Percentiles rank a stretch among this genome's conserved stretches.
phyloP scores from a whole-genome alignment of 495 filamentous ascomycete genomes.

The Penicillium macrosclerotiorum region DNA sequence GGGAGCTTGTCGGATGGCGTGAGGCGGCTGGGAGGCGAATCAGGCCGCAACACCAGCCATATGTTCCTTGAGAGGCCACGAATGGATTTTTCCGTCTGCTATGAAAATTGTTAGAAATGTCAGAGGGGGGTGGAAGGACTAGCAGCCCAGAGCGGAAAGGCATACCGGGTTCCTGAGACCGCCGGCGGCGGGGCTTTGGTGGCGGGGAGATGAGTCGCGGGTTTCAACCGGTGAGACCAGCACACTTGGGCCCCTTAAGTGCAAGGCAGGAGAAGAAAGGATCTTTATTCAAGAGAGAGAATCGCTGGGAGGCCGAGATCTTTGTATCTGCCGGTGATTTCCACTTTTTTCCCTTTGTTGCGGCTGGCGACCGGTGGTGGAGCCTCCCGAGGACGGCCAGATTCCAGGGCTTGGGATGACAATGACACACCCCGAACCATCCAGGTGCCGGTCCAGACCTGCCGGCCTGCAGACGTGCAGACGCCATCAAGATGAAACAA shows the following conservation, averaged over 20 bases:
- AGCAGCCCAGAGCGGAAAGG: neutral
- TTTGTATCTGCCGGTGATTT: no score
- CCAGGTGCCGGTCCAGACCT: no score
- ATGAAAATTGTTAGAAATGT: neutral
- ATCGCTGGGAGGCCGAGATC: no score
- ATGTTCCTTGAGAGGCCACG: no score
- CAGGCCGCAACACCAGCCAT: neutral
- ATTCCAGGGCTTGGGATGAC: no score
- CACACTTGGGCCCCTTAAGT: neutral
- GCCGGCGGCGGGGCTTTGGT: neutral
- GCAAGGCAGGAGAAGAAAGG: neutral
- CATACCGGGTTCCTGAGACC: neutral
- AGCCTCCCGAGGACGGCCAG: no score
- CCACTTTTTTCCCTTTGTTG: no score
- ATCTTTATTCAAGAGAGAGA: no score
- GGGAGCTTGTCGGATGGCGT: neutral
- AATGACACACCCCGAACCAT: no score
- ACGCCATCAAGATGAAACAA: neutral
- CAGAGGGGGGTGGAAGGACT: neutral
- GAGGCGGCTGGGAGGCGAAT: constrained; percentile 6
- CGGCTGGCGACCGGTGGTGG: no score
- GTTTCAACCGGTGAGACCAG: neutral
- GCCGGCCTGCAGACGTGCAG: neutral
- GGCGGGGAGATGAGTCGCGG: neutral
- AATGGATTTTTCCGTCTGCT: neutral